Conservation (phyloP, 768 basidiomycete genomes). For the Termitomyces sp. region DNA sequence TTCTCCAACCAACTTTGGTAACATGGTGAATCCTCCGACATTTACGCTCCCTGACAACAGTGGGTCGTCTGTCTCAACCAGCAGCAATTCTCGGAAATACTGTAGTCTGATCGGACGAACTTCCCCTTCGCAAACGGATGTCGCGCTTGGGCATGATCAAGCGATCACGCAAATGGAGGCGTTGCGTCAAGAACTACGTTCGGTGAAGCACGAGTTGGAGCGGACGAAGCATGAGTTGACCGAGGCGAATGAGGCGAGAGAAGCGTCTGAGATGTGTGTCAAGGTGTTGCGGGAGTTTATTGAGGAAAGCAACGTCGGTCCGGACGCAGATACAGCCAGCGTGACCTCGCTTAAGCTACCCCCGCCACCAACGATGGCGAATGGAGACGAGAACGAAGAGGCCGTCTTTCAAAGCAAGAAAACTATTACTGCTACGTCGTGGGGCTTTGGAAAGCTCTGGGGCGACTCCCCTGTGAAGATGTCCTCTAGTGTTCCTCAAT, state of each 20-base stretch:
- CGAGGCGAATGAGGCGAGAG: conserved; percentile 78
- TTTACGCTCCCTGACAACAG: conserved; percentile 27
- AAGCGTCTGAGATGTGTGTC: conserved; percentile 84
- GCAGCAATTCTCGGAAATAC: conserved; percentile 29
- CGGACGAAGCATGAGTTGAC: conserved; percentile 59
- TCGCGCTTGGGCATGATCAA: conserved; percentile 13
- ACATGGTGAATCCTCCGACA: conserved; percentile 28
- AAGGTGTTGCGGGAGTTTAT: conserved; percentile 81
- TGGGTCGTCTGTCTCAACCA: conserved; percentile 16
- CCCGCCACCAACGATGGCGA: conserved; percentile 33
- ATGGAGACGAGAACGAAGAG: conserved; percentile 31
- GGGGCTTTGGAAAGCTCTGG: conserved; percentile 72
- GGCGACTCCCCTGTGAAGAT: conserved; percentile 29
- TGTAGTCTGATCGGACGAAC: conserved; percentile 50
- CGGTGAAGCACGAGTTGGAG: conserved; percentile 54
- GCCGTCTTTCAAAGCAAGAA: conserved; percentile 27
- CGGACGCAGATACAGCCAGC: conserved; percentile 10
- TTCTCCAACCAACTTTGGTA: conserved; percentile 32
- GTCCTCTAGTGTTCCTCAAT: conserved; percentile 16
- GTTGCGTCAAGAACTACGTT: conserved; percentile 53
- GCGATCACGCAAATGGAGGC: conserved; percentile 43
- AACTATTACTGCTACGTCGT: conserved; percentile 25
- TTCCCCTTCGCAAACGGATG: conserved; percentile 36
- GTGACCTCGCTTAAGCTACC: conserved; percentile 30
- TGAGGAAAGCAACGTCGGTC: conserved; percentile 62